Percentiles rank a stretch among this genome's conserved stretches.
phyloP scores from a whole-genome alignment of 2,329 filamentous ascomycete genomes.

The Scytalidium lignicola region DNA sequence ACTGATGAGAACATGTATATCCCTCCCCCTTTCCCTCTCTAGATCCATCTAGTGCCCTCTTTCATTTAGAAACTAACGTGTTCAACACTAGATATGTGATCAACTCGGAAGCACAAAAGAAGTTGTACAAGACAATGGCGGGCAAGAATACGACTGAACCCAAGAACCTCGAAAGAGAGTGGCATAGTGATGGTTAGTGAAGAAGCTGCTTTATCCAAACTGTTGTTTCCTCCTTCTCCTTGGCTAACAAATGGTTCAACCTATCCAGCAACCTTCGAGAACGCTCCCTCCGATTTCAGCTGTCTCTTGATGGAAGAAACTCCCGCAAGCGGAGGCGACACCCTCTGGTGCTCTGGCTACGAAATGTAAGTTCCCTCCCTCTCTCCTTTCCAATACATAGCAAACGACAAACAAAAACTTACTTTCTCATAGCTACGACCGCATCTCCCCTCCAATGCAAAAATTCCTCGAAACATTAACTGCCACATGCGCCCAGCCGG shows the following conservation, averaged over 20 bases:
- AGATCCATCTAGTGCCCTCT: not conserved
- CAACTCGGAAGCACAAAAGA: constrained; percentile 47
- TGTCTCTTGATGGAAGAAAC: constrained; percentile 38
- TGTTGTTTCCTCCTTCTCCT: constrained; percentile 4
- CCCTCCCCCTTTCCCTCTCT: not conserved
- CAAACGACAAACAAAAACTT: too few relatives aligned
- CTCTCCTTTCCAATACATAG: too few relatives aligned
- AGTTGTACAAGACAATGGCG: constrained; percentile 40
- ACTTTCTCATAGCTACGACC: constrained; percentile 42
- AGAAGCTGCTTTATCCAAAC: not conserved
- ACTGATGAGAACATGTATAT: constrained; percentile 32
- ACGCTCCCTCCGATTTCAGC: constrained; percentile 41
- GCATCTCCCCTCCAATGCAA: constrained; percentile 49
- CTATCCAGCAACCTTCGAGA: constrained; percentile 40
- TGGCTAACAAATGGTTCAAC: constrained; percentile 4
- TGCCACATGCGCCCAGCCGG: constrained; percentile 44
- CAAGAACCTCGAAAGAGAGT: constrained; percentile 28
- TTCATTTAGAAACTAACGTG: too few relatives aligned
- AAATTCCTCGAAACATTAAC: constrained; percentile 53
- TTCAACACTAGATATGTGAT: constrained; percentile 37
- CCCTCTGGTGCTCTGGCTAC: constrained; percentile 61
- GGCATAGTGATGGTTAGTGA: constrained; percentile 30
- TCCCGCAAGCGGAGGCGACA: constrained; percentile 46
- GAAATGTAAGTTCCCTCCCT: constrained; percentile 37
- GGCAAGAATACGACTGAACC: constrained; percentile 24